Base-by-base conservation (phyloP, 768 basidiomycete genomes). In the Vararia minispora region DNA sequence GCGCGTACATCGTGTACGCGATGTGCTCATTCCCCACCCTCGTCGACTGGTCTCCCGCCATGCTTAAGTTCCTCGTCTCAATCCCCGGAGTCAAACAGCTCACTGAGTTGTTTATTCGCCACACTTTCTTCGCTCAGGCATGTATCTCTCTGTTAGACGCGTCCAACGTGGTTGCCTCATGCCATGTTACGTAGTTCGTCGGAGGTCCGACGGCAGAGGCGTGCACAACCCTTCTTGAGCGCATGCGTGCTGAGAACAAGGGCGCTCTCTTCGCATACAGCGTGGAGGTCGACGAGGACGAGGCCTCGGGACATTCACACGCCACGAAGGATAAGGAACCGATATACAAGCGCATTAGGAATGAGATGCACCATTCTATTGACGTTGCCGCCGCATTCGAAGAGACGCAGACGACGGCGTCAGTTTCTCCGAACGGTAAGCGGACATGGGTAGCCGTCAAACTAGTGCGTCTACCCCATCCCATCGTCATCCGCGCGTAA, bases 391-490 rank as follows among this genome's bases (percentile, higher is more conserved):
- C 81, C 6, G 74, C 81, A 43, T 90, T 88, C 50, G 89, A 95
- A 53, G 76, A 78, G 21, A 48, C 52, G 36, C 43, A 39, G 21
- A 39, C 46, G 18, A 31, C 26, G 33, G 53, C 39, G 3, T 48
- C 35, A 21, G 24, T 44, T 36, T 38, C 39, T 10, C 28, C 42
- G 1, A 46, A 42, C 4, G 70, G 69, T 5, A 62, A 80, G 17
- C 65, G 73, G 45, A 87, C 83, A 0, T 88, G 85, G 76, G 79
- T 94, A 16, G 87, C 90, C 1, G 58, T 94, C 17, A 94, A 94
- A 58, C 63, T 92, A 41, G 84, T 81, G 45, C 42, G 78, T 2
- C 12, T 21, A 26, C 21, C 3, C 31, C 21, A 28, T 34, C n/a
- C 9, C 6, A 8, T 21, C 37, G 39, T 34, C 18, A 13, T 29